Evolutionary conservation across 2,329 filamentous ascomycete genomes (phyloP).

Genomic region (Penicillium psychrosexuale): DNA sequence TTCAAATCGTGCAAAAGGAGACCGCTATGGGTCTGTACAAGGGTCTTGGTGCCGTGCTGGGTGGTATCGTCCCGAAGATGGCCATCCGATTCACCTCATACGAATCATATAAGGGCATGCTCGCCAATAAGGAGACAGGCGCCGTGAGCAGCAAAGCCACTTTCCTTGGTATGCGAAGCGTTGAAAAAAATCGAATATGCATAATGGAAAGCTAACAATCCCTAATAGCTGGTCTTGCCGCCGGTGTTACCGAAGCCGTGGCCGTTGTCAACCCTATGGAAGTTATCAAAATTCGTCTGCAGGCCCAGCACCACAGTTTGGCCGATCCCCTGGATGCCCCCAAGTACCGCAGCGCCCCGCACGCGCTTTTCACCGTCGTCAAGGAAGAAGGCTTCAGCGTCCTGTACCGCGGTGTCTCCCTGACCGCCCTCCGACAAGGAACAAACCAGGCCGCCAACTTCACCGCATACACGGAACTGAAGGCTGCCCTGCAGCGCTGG

Average conservation of each 20-base stretch:
- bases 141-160: constrained; percentile 68
- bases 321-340: constrained; percentile 93
- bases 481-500: constrained; percentile 67
- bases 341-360: constrained; percentile 93
- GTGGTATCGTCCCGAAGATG: constrained; percentile 98
- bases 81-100: constrained; percentile 98
- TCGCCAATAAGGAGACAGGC: constrained; percentile 67
- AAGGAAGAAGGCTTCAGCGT: constrained; percentile 85
- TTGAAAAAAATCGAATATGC: neutral
- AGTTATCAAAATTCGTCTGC: constrained; percentile 96
- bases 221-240: constrained; percentile 73
- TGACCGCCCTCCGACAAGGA: constrained; percentile 91
- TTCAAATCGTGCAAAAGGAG: constrained; percentile 83
- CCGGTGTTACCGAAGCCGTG: constrained; percentile 94
- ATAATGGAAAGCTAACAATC: neutral
- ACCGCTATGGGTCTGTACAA: constrained; percentile 94
- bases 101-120: constrained; percentile 84
- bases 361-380: constrained; percentile 79
- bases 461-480: constrained; percentile 94
- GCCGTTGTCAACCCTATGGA: constrained; percentile 98
- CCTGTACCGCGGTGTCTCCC: constrained; percentile 86
- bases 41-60: constrained; percentile 92
- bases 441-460: constrained; percentile 99
- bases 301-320: constrained; percentile 97
- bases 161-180: constrained; percentile 57